Evolutionary conservation across 1,284 basidiomycete genomes (phyloP), one percentile per base, ranked within the genome.

Genomic region (Boletellus deceptivus): DNA sequence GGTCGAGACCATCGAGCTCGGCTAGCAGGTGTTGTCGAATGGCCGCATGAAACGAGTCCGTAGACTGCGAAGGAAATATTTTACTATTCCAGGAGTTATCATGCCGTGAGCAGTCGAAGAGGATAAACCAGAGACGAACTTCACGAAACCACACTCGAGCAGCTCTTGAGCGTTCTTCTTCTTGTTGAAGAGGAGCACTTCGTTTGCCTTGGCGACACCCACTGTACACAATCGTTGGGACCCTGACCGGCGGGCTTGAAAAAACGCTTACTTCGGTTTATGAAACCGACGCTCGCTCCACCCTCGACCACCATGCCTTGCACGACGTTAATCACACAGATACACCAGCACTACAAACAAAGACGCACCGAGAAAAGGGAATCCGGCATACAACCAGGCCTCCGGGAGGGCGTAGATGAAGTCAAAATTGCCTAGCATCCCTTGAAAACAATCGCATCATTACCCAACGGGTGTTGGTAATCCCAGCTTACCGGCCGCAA

Each of bases 391-490:
- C 11, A 88, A 63, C 82, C 83, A 88, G 2, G 70, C 75, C 49
- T 75, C 71, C 1, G 82, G 80, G 54, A 86, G 65, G n/a, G 78
- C 74, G 55, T 86, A 88, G 24, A 88, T 83, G 60, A 88, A 86
- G 60, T 89, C 85, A 58, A 86, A 86, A 53, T 86, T 77, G 2
- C 85, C 84, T 22, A 88, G 68, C 57, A 86, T 80, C 1, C 84
- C 85, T 86, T 57, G 4, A 42, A 31, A 49, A 3, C 20, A 14
- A 14, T 47, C 13, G 9, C 24, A 27, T 49, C 38, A 37, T 36
- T 10, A 17, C 18, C 40, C 39, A 27, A 24, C 11, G 20, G 11
- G 35, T 13, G 16, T 33, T 16, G 4, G 8, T 3, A 22, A 11
- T 18, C 20, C 33, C 5, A 24, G 56, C 62, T 39, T 56, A 83